phyloP scores from a whole-genome alignment of 1,284 basidiomycete genomes.

The Ganoderma lucidum region DNA sequence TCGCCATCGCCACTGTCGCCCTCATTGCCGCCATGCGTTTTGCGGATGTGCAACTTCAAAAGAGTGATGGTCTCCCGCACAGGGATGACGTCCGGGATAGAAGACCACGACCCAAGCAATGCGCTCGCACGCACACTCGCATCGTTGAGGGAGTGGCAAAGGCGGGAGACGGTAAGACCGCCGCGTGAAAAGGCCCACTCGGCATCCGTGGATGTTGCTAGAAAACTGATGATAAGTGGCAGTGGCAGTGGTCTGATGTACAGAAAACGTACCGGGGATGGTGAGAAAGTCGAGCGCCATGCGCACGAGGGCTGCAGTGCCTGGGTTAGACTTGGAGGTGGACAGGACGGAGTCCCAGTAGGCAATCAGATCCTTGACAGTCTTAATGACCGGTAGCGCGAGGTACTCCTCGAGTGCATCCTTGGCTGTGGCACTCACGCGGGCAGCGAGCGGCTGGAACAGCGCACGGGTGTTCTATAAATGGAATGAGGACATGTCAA shows the following conservation, averaged over 20 bases:
- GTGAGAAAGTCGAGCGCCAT: constrained; percentile 1
- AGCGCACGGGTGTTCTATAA: not conserved
- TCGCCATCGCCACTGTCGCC: constrained; percentile 1
- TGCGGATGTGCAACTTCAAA: not conserved
- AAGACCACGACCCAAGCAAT: not conserved
- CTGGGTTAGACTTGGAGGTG: not conserved
- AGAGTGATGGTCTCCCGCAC: not conserved
- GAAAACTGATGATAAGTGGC: not conserved
- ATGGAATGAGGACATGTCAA: not conserved
- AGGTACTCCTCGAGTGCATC: not conserved
- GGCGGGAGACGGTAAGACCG: not conserved
- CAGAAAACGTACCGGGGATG: not conserved
- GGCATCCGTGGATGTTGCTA: not conserved
- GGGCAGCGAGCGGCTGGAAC: not conserved
- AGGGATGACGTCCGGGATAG: not conserved
- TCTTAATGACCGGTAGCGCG: not conserved
- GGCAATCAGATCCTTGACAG: not conserved
- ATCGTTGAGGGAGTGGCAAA: not conserved
- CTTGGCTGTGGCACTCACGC: not conserved
- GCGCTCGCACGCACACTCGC: not conserved
- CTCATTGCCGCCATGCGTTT: constrained; percentile 25
- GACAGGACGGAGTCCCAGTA: not conserved
- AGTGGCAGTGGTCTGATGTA: no score
- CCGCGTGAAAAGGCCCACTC: not conserved
- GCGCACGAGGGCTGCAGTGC: not conserved